Percentiles rank a stretch among this genome's conserved stretches.
Evolutionary conservation across 805 yeast genomes (phyloP).

Genomic region (Saccharomycopsis olivae): DNA sequence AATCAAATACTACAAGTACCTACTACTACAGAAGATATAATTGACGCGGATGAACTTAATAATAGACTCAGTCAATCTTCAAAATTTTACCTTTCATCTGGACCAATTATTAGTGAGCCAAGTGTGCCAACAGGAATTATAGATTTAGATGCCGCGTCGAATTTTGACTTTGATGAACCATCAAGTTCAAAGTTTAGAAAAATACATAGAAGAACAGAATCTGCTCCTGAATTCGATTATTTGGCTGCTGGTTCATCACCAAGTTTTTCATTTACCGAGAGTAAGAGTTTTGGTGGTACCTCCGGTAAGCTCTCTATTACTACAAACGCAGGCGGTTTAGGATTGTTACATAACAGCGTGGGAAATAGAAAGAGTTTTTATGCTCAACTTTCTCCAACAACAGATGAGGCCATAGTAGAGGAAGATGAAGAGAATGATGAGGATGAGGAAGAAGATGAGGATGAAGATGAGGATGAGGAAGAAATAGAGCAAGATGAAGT

Average conservation of each 20-base stretch:
- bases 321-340: conserved; percentile 4
- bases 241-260: conserved; percentile 9
- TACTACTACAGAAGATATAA: conserved; percentile 2
- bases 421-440: conserved; percentile 23
- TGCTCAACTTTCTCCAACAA: conserved; percentile 14
- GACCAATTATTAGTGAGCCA: conserved; percentile 19
- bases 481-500: conserved; percentile 27
- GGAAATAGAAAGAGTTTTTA: conserved; percentile 12
- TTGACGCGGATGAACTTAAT: conserved; percentile 12
- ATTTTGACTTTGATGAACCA: conserved; percentile 25
- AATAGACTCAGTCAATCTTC: conserved; percentile 18
- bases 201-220: conserved; percentile 42
- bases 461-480: conserved; percentile 17
- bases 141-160: conserved; percentile 44
- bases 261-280: neutral
- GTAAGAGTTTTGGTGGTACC: neutral
- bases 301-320: conserved; percentile 4
- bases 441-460: conserved; percentile 12
- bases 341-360: conserved; percentile 2
- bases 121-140: conserved; percentile 44
- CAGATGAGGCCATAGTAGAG: conserved; percentile 25
- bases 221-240: conserved; percentile 42
- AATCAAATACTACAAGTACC: conserved; percentile 7
- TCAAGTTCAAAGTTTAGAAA: conserved; percentile 21
- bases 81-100: conserved; percentile 17